phyloP scores from a whole-genome alignment of 495 filamentous ascomycete genomes.

The Neurospora sp. region DNA sequence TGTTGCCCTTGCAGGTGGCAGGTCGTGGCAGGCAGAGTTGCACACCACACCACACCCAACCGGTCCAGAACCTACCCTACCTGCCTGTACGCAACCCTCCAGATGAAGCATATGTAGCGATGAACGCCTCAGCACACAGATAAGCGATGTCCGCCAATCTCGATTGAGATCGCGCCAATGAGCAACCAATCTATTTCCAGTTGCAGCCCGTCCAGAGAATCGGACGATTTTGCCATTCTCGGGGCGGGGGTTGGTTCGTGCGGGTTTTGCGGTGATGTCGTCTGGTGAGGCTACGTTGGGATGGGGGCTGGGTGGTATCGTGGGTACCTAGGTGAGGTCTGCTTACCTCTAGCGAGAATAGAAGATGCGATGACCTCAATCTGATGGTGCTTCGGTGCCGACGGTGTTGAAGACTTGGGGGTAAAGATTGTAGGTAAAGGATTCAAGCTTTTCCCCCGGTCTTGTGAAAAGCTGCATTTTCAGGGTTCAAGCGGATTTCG shows the following conservation, averaged over 20 bases:
- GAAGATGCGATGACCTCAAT: neutral
- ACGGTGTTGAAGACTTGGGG: neutral
- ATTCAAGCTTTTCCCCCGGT: neutral
- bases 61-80: neutral
- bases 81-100: neutral
- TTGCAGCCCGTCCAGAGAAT: neutral
- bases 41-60: neutral
- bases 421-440: neutral
- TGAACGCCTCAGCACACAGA: neutral
- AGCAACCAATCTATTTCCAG: neutral
- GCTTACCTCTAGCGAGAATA: neutral
- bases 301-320: neutral
- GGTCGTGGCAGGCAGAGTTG: neutral
- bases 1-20: neutral
- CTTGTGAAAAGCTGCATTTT: neutral
- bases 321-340: neutral
- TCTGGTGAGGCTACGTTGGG: neutral
- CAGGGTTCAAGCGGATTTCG: neutral
- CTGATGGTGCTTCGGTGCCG: neutral
- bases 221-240: neutral
- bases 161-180: neutral
- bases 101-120: neutral
- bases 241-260: neutral
- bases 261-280: neutral
- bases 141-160: neutral